These are phyloP conservation scores for Lepiota subincarnata DNA, from an alignment of 768 basidiomycete species.

Conservation along the genomic window DNA sequence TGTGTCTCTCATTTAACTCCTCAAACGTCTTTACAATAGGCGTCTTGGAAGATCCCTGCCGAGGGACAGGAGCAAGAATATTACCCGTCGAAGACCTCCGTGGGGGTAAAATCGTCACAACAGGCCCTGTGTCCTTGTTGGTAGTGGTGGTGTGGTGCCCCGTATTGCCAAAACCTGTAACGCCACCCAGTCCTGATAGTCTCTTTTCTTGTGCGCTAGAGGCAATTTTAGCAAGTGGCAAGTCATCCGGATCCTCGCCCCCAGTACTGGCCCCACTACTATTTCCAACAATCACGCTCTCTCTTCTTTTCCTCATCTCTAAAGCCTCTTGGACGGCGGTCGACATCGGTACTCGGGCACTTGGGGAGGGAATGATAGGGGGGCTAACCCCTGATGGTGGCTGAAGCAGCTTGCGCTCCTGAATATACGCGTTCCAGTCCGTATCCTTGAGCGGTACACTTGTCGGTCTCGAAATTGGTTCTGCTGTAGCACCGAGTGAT, in stretches of 20 bases:
- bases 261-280: constrained; percentile 14
- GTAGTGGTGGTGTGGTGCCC: constrained; percentile 2
- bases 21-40: constrained; percentile 82
- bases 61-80: constrained; percentile 41
- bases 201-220: constrained; percentile 6
- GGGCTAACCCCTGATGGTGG: constrained; percentile 77
- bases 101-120: constrained; percentile 46
- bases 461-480: constrained; percentile 62
- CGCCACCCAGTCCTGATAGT: not conserved
- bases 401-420: constrained; percentile 79
- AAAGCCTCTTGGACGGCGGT: constrained; percentile 75
- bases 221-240: constrained; percentile 16
- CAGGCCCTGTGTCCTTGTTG: not conserved
- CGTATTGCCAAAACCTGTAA: constrained; percentile 8
- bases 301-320: constrained; percentile 63
- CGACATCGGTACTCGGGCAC: constrained; percentile 50
- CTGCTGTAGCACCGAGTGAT: constrained; percentile 35
- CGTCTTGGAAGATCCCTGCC: constrained; percentile 38
- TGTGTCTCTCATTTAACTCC: constrained; percentile 81
- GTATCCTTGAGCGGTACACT: constrained; percentile 70
- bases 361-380: constrained; percentile 66
- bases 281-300: constrained; percentile 52
- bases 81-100: constrained; percentile 30
- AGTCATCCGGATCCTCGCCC: constrained; percentile 11
- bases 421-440: constrained; percentile 87